Evolutionary conservation across 306 rosid genomes (phyloP).

Genomic region (Adenanthera pavonina): DNA sequence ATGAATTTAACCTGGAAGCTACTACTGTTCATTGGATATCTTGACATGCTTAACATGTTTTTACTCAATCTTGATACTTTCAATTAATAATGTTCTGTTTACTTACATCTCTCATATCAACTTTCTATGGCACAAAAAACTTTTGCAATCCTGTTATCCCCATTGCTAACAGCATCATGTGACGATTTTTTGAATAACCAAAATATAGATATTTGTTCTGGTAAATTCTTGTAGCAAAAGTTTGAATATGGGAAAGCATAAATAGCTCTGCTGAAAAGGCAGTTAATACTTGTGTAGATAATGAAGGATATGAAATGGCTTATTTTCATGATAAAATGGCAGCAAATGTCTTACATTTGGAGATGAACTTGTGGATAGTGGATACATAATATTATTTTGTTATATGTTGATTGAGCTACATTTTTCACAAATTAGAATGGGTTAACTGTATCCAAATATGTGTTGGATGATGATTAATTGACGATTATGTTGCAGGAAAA

Average conservation of each 20-base stretch:
- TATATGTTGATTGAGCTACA: not conserved
- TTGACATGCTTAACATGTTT: not conserved
- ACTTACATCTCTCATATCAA: not conserved
- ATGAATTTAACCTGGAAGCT: not conserved
- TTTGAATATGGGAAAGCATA: constrained; percentile 2
- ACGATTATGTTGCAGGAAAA: not conserved
- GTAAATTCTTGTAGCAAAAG: not conserved
- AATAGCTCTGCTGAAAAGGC: not conserved
- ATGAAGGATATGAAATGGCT: not conserved
- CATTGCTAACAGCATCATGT: not conserved
- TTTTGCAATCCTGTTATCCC: not conserved
- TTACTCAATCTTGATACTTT: not conserved
- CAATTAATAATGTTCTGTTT: not conserved
- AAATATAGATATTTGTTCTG: not conserved
- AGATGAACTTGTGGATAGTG: not conserved
- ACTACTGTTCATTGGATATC: not conserved
- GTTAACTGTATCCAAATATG: not conserved
- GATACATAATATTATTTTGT: not conserved
- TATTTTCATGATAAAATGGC: not conserved
- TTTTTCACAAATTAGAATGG: not conserved
- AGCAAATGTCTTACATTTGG: not conserved
- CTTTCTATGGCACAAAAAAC: not conserved
- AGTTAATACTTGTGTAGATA: not conserved
- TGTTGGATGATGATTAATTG: not conserved
- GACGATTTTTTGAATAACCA: not conserved